A percentile compares a stretch with the other conserved stretches of the same genome.
These are phyloP conservation scores for Salix caprea DNA, from an alignment of 345 rosid species.

Conservation along the genomic window DNA sequence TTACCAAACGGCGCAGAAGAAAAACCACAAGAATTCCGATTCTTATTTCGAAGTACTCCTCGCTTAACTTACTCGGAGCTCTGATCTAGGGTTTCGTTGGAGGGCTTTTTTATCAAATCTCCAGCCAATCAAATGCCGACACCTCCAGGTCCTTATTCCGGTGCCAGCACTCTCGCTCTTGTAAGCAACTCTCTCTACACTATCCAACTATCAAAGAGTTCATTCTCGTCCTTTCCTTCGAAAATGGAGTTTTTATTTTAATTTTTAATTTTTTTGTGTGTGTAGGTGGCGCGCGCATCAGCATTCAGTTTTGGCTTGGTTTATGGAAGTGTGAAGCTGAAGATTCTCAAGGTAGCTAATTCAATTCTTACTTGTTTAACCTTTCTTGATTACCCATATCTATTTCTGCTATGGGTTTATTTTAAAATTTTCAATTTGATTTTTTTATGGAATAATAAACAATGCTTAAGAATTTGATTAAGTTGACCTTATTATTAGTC, in stretches of 20 bases:
- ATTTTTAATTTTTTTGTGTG: neutral
- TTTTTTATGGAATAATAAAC: neutral
- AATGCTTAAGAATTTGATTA: neutral
- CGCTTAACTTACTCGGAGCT: neutral
- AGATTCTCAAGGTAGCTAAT: conserved; percentile 51
- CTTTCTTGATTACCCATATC: neutral
- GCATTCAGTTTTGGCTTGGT: conserved; percentile 58
- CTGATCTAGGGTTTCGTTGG: neutral
- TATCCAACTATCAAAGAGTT: neutral
- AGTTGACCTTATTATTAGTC: neutral
- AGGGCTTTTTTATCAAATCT: neutral
- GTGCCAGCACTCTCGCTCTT: conserved; percentile 80
- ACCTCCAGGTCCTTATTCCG: conserved; percentile 83
- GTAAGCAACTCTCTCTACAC: conserved; percentile 21
- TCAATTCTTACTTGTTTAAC: neutral
- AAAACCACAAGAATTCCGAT: neutral
- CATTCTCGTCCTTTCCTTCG: neutral
- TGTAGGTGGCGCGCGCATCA: conserved; percentile 66
- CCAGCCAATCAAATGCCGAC: conserved; percentile 9
- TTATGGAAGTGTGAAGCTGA: conserved; percentile 67
- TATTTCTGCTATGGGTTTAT: neutral
- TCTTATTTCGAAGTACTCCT: neutral
- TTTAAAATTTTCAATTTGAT: neutral
- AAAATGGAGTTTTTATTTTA: neutral
- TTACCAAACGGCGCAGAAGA: neutral